Conservation (phyloP, 192 early-diverging fungal species). For the Rhizophagus clarus region DNA sequence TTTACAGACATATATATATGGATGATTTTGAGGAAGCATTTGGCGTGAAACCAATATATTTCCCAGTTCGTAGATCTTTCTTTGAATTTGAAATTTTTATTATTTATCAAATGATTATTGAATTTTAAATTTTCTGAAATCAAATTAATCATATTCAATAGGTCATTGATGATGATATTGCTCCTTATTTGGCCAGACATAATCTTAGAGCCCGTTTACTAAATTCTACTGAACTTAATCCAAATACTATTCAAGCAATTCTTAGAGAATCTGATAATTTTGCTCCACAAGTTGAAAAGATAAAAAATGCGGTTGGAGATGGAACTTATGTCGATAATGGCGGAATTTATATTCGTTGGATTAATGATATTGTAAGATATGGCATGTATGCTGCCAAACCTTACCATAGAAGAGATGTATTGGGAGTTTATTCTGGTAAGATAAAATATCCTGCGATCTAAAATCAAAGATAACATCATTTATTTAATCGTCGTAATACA, state of each 20-base stretch:
- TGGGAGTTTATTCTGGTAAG: constrained; percentile 26
- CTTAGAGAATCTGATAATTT: not conserved
- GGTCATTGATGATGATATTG: not conserved
- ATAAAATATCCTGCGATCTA: not conserved
- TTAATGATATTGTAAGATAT: constrained; percentile 27
- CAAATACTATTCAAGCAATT: not conserved
- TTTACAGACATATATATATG: constrained; percentile 27
- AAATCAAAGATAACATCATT: not conserved
- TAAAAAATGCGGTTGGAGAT: not conserved
- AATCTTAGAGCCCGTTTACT: not conserved
- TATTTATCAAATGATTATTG: not conserved
- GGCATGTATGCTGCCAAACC: constrained; percentile 21
- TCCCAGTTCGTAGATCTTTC: not conserved
- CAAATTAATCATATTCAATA: not conserved
- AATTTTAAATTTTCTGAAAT: not conserved
- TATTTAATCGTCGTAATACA: not conserved
- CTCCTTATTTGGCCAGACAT: not conserved
- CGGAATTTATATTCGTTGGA: constrained; percentile 28
- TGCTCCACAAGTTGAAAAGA: not conserved
- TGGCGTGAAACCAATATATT: constrained; percentile 22
- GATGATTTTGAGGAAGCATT: constrained; percentile 27
- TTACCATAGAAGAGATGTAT: not conserved
- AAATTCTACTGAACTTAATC: not conserved
- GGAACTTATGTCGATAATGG: constrained; percentile 31
- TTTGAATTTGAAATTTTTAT: not conserved